These are phyloP conservation scores for Entophlyctis luteolus DNA, from an alignment of 192 early-diverging fungal genomes.

Conservation along the genomic window DNA sequence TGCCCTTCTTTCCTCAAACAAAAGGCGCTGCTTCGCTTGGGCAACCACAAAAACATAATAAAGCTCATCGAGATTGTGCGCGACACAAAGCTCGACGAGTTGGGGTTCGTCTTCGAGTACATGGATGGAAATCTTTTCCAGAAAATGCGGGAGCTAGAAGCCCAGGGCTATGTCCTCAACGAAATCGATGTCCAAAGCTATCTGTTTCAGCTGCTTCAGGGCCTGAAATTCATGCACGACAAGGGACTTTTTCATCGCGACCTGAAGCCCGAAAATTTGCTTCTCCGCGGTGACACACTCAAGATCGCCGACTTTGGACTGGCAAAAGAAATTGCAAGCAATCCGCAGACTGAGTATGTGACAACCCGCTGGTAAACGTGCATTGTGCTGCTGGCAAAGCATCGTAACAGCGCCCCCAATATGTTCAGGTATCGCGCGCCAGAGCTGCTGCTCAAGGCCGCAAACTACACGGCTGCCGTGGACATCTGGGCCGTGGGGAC, in stretches of 20 bases:
- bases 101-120: constrained; percentile 91
- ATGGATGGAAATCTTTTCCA: constrained; percentile 95
- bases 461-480: constrained; percentile 69
- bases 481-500: constrained; percentile 84
- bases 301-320: constrained; percentile 89
- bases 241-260: constrained; percentile 91
- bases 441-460: constrained; percentile 71
- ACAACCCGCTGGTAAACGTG: constrained; percentile 90
- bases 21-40: constrained; percentile 63
- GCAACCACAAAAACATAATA: constrained; percentile 82
- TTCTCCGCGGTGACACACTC: constrained; percentile 51
- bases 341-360: constrained; percentile 79
- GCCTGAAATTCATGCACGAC: constrained; percentile 86
- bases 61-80: constrained; percentile 79
- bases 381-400: constrained; percentile 37
- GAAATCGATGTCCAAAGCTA: constrained; percentile 70
- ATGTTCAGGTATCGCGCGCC: constrained; percentile 73
- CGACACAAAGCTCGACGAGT: constrained; percentile 63
- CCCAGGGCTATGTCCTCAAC: constrained; percentile 44
- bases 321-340: constrained; percentile 68
- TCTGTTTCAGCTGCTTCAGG: constrained; percentile 81
- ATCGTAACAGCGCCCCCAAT: neutral
- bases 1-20: too few species aligned
- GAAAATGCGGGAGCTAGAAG: constrained; percentile 71
- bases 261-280: constrained; percentile 91